These are phyloP conservation scores for Phytophthora cactorum DNA, from an alignment of 352 stramenopile genomes.

Conservation along the genomic window DNA sequence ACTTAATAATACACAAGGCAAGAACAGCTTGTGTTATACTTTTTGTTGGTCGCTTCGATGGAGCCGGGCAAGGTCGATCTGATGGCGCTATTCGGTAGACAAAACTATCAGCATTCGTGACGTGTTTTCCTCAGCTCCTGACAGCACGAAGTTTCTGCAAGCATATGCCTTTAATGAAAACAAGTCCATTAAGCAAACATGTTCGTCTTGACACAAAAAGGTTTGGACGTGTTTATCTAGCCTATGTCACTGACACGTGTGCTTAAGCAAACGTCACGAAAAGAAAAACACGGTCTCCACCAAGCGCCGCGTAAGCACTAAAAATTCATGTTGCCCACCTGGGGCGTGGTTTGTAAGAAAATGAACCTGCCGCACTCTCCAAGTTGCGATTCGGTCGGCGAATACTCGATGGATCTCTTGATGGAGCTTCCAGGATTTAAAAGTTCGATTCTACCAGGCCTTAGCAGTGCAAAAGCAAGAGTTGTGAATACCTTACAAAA, in stretches of 20 bases:
- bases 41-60: neutral
- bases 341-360: slow-evolving; percentile 1
- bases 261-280: neutral
- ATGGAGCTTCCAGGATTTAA: slow-evolving; percentile 5
- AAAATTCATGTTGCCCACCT: slow-evolving; percentile 1
- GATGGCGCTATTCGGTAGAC: neutral
- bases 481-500: neutral
- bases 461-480: slow-evolving; percentile 2
- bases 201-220: neutral
- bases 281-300: no score
- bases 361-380: neutral
- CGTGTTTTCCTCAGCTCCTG: slow-evolving; percentile 10
- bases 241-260: slow-evolving; percentile 7
- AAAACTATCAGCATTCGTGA: neutral
- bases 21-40: no score
- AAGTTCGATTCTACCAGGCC: neutral
- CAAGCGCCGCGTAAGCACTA: slow-evolving; percentile 1
- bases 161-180: slow-evolving; percentile 17
- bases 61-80: slow-evolving; percentile 4
- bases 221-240: neutral
- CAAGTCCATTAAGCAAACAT: slow-evolving; percentile 13
- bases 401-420: neutral
- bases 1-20: no score
- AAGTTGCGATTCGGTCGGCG: neutral
- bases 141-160: neutral